Conservation (phyloP, 2,329 filamentous ascomycete genomes). For the Colletotrichum tamarilloi region DNA sequence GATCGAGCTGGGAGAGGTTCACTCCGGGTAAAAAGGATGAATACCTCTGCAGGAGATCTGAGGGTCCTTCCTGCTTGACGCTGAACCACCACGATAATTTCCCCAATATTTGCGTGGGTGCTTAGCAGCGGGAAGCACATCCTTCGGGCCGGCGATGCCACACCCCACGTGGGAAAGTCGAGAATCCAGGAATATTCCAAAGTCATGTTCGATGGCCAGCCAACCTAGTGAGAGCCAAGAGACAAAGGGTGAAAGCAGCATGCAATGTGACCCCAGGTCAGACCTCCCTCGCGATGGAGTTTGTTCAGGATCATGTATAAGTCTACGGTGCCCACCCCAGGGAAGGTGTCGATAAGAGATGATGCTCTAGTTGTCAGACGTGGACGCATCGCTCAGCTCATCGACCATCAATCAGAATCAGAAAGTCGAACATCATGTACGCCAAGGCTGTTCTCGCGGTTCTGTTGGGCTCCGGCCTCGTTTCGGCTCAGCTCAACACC, state of each 20-base stretch:
- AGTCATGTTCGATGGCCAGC: neutral
- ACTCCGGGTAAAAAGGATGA: constrained; percentile 28
- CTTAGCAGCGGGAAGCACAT: neutral
- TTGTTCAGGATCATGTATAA: constrained; percentile 3
- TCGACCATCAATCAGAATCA: too few relatives aligned
- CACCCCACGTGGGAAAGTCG: constrained; percentile 9
- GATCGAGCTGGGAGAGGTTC: neutral
- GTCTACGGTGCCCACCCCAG: neutral
- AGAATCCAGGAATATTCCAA: neutral
- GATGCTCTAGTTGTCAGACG: neutral
- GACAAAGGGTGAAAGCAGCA: neutral
- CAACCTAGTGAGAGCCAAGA: neutral
- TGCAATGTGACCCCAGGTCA: neutral
- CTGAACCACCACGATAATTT: neutral
- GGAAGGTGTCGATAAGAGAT: neutral
- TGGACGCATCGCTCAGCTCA: too few relatives aligned
- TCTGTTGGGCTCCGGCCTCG: constrained; percentile 30
- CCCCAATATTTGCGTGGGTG: neutral
- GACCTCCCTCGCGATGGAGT: neutral
- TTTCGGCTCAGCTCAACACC: constrained; percentile 54
- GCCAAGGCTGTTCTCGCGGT: constrained; percentile 31
- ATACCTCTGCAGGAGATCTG: neutral
- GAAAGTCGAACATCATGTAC: constrained; percentile 16
- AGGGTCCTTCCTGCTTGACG: neutral
- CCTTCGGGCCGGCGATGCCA: constrained; percentile 16